Percentiles rank a stretch among this genome's conserved stretches.
These are phyloP conservation scores for Ascochyta rabiei DNA, from an alignment of 2,329 filamentous ascomycete species.

Conservation along the genomic window DNA sequence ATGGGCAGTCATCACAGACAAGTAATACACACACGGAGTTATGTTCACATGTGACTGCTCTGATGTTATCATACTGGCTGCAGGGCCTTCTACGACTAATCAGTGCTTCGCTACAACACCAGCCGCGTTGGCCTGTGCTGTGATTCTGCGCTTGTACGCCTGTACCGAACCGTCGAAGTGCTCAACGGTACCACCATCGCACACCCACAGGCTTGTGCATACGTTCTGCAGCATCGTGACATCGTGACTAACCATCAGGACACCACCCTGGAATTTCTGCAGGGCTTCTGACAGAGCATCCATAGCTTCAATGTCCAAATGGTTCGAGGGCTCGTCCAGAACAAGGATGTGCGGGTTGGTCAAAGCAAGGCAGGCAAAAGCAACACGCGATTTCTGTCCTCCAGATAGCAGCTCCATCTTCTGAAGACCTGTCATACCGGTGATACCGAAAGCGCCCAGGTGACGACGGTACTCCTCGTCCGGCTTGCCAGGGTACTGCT, in stretches of 20 bases:
- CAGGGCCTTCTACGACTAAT: not conserved
- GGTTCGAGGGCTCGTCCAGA: slow-evolving; percentile 97
- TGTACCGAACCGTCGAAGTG: slow-evolving; percentile 96
- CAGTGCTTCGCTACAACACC: slow-evolving; percentile 74
- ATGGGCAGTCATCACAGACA: not conserved
- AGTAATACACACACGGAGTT: not conserved
- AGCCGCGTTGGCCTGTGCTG: slow-evolving; percentile 82
- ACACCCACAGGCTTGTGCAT: slow-evolving; percentile 94
- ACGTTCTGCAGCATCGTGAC: slow-evolving; percentile 98
- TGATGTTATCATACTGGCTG: not conserved
- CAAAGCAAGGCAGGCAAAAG: slow-evolving; percentile 93
- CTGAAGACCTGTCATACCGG: slow-evolving; percentile 93
- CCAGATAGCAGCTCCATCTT: slow-evolving; percentile 94
- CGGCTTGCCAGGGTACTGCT: slow-evolving; percentile 84
- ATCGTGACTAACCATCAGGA: slow-evolving; percentile 98
- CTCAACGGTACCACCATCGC: slow-evolving; percentile 90
- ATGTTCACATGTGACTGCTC: not conserved
- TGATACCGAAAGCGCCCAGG: slow-evolving; percentile 83
- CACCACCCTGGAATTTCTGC: slow-evolving; percentile 86
- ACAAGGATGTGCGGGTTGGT: slow-evolving; percentile 96
- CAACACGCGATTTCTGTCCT: slow-evolving; percentile 97
- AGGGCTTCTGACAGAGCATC: slow-evolving; percentile 88
- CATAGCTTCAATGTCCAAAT: slow-evolving; percentile 99
- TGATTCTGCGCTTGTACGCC: slow-evolving; percentile 96
- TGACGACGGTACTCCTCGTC: slow-evolving; percentile 98